phyloP scores from a whole-genome alignment of 2,329 filamentous ascomycete genomes.

The Neonectria neomacrospora region DNA sequence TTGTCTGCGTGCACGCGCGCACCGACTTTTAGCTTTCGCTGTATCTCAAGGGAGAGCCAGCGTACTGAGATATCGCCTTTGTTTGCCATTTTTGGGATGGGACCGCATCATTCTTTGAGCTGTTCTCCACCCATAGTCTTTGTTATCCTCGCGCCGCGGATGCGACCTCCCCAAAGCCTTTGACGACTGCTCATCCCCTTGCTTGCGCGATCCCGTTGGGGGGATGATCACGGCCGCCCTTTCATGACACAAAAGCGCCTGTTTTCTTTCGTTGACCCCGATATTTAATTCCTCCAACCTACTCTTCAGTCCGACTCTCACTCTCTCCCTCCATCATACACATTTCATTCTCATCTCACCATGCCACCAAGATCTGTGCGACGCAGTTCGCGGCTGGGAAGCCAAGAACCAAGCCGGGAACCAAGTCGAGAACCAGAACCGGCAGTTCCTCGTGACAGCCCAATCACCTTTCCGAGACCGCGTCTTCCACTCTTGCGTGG shows the following conservation, averaged over 20 bases:
- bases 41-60: constrained; percentile 33
- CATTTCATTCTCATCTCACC: constrained; percentile 7
- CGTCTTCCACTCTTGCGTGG: constrained; percentile 42
- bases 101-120: constrained; percentile 19
- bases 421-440: constrained; percentile 33
- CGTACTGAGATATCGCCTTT: constrained; percentile 24
- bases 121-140: constrained; percentile 16
- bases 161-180: constrained; percentile 28
- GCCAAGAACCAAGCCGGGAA: neutral
- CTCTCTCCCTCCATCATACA: neutral
- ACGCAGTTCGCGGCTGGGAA: constrained; percentile 36
- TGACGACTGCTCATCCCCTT: constrained; percentile 11
- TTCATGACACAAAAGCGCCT: constrained; percentile 38
- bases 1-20: constrained; percentile 39
- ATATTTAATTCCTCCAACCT: neutral
- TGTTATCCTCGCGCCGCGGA: constrained; percentile 18
- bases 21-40: constrained; percentile 32
- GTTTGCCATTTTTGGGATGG: constrained; percentile 15
- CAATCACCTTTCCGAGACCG: constrained; percentile 32
- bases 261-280: constrained; percentile 10
- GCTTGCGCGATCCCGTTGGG: constrained; percentile 9
- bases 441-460: constrained; percentile 15
- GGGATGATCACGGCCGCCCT: constrained; percentile 17
- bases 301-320: constrained; percentile 2
- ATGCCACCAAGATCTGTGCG: constrained; percentile 42